Evolutionary conservation across 2,329 filamentous ascomycete genomes (phyloP).

Genomic region (Calonectria fujianensis): DNA sequence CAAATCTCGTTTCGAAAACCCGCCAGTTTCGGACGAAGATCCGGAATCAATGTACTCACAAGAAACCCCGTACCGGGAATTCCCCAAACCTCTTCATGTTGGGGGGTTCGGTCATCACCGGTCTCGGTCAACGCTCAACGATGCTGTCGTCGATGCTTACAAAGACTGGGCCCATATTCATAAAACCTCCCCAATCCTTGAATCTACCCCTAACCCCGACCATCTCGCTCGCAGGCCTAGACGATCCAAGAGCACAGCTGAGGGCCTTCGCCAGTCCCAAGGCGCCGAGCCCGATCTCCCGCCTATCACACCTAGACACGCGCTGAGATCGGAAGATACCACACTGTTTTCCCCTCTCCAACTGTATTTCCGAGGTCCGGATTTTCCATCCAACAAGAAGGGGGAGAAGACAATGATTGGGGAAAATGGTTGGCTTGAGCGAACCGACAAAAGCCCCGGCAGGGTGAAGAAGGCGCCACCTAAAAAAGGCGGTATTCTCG

Average conservation of each 20-base stretch:
- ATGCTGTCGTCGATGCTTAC: constrained; percentile 50
- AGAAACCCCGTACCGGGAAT: constrained; percentile 41
- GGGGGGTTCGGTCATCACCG: constrained; percentile 39
- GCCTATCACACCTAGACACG: constrained; percentile 33
- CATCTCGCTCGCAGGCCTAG: constrained; percentile 49
- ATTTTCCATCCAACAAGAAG: constrained; percentile 62
- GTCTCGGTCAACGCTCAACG: constrained; percentile 48
- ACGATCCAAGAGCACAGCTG: constrained; percentile 57
- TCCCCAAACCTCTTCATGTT: constrained; percentile 50
- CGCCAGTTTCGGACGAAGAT: constrained; percentile 43
- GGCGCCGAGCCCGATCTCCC: constrained; percentile 40
- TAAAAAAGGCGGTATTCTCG: constrained; percentile 66
- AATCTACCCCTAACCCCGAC: constrained; percentile 43
- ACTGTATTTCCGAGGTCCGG: constrained; percentile 64
- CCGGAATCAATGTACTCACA: constrained; percentile 54
- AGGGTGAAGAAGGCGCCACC: constrained; percentile 54
- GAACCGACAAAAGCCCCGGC: constrained; percentile 56
- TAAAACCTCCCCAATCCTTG: constrained; percentile 45
- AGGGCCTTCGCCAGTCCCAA: constrained; percentile 46
- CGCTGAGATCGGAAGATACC: constrained; percentile 40
- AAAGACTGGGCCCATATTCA: constrained; percentile 53
- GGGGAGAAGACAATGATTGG: constrained; percentile 73
- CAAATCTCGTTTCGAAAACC: constrained; percentile 38
- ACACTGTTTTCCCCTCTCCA: constrained; percentile 65
- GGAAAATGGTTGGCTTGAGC: constrained; percentile 74